These are phyloP conservation scores for Fusarium dimerum DNA, from an alignment of 2,329 filamentous ascomycete genomes.

Conservation along the genomic window DNA sequence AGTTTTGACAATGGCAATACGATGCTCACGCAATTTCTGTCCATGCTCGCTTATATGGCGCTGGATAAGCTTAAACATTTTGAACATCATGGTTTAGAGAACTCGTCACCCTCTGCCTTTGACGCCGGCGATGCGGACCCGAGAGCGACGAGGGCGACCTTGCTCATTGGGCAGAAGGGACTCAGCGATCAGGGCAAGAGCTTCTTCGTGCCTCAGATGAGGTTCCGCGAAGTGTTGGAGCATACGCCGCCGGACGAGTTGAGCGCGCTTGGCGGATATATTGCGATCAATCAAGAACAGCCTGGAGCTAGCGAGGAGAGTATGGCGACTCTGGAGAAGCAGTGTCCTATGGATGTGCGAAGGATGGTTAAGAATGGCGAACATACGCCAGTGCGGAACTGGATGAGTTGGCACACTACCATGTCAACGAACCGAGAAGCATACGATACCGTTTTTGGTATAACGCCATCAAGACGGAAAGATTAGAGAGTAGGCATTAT, in stretches of 20 bases:
- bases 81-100: not conserved
- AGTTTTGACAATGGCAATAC: conserved; percentile 18
- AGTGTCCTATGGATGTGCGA: not conserved
- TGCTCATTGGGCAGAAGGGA: not conserved
- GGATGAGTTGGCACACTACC: not conserved
- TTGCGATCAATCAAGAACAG: not conserved
- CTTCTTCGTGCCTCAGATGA: not conserved
- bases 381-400: not conserved
- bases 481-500: not conserved
- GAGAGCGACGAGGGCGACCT: not conserved
- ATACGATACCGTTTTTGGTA: not conserved
- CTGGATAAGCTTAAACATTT: not conserved
- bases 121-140: not conserved
- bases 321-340: not conserved
- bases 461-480: not conserved
- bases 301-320: not conserved
- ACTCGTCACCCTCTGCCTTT: not conserved
- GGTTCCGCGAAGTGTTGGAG: not conserved
- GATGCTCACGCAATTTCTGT: not conserved
- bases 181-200: not conserved
- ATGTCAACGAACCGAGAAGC: not conserved
- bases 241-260: not conserved
- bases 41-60: not conserved
- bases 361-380: not conserved
- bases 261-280: not conserved